Evolutionary conservation across 805 yeast genomes (phyloP).

Genomic region (Spathaspora boniae): DNA sequence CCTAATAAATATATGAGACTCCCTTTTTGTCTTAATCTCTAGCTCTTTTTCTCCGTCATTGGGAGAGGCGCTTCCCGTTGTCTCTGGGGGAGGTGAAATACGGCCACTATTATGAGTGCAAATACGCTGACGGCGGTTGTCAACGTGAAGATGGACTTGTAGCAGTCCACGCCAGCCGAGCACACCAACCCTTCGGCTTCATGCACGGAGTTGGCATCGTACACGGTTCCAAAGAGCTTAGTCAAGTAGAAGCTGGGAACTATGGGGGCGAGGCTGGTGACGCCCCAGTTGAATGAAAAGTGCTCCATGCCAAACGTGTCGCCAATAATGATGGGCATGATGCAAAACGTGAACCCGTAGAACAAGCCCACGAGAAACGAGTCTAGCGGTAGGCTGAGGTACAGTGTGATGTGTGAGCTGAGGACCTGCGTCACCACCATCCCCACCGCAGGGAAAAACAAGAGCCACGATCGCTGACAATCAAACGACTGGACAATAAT

Average conservation of each 20-base stretch:
- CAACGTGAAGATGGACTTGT: constrained; percentile 41
- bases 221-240: constrained; percentile 57
- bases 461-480: constrained; percentile 50
- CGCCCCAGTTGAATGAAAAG: constrained; percentile 73
- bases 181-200: constrained; percentile 18
- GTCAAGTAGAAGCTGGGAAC: constrained; percentile 59
- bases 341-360: constrained; percentile 71
- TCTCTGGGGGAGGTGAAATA: too few species aligned
- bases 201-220: constrained; percentile 44
- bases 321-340: constrained; percentile 72
- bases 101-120: constrained; percentile 18
- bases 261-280: constrained; percentile 64
- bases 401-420: constrained; percentile 34
- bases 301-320: constrained; percentile 67
- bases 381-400: constrained; percentile 41
- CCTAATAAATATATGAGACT: too few species aligned
- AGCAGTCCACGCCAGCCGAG: constrained; percentile 35
- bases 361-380: constrained; percentile 64
- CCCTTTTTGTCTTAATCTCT: too few species aligned
- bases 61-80: too few species aligned
- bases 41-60: too few species aligned
- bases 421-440: constrained; percentile 49
- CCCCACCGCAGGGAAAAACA: constrained; percentile 50
- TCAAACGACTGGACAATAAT: constrained; percentile 43
- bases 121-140: constrained; percentile 32